Base-by-base conservation (phyloP, 306 rosid species). In the Astragalus glycyphyllos region DNA sequence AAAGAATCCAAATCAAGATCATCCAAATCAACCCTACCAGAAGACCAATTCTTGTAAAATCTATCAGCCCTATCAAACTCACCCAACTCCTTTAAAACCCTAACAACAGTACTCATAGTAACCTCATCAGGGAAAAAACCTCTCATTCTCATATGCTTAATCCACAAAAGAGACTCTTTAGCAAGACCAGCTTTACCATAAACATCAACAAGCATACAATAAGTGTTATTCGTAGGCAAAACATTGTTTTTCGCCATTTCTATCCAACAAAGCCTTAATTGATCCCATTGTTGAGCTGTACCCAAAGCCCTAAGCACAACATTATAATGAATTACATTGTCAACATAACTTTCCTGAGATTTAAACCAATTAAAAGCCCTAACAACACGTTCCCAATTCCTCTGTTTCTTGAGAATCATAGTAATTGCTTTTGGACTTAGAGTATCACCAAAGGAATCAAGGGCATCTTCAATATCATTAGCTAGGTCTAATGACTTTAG, bases 121-220 rank as follows among this genome's bases (percentile, higher is more conserved):
- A 94, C 97, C 76, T 94, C 99, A 38, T 94, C 96, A 3, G 96
- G 99, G 59, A 87, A 87, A 34, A 83, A 67, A 1, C 90, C 96
- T 60, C 95, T 77, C 9, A 70, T 35, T 71, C 75, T 84, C 99
- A 94, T 91, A 45, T 91, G 96, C 82, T 82, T 81, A 71, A 94
- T 82, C 99, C 97, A 94, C 80, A 90, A 78, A 76, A 91, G 86
- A 1, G 99, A 84, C 74, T 94, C 99, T 71, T 78, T 85, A 4
- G 84, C 88, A 16, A 89, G 90, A 23, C 97, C 97, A 0, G 88
- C 96, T 84, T 87, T 91, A 2, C 95, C 95, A 75, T 86, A 91
- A 54, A 88, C 97, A 79, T 90, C 91, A 29, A 94, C 86, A 3
- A 94, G 97, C 90, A 84, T 86, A 12, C 90, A 83, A 49, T 94